phyloP scores from a whole-genome alignment of 441 rosid species.

The Eugenia klotzschiana region DNA sequence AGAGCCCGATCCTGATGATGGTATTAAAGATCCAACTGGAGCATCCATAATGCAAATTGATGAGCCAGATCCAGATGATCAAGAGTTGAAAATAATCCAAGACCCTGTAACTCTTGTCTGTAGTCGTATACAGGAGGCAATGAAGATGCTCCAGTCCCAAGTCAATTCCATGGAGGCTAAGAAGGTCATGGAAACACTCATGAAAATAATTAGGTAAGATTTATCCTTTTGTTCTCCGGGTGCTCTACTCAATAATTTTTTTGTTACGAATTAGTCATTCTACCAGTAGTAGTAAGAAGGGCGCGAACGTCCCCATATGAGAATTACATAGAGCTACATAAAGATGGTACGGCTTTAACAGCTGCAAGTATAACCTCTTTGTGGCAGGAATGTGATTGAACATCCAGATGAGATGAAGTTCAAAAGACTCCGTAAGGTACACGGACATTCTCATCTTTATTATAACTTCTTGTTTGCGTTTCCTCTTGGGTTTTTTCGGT shows the following conservation, averaged over 20 bases:
- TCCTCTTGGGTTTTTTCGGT: background rate
- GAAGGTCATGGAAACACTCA: constrained; percentile 43
- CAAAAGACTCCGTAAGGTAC: constrained; percentile 75
- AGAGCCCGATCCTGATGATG: constrained; percentile 30
- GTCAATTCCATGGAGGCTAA: constrained; percentile 29
- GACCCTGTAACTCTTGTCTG: constrained; percentile 55
- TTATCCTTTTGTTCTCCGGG: background rate
- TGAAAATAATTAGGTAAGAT: constrained; percentile 58
- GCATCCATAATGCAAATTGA: constrained; percentile 26
- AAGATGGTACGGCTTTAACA: background rate
- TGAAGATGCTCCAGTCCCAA: constrained; percentile 40
- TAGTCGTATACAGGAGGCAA: constrained; percentile 55
- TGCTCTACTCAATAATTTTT: background rate
- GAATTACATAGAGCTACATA: background rate
- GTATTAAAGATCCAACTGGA: constrained; percentile 8
- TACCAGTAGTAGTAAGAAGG: background rate
- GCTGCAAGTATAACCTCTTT: background rate
- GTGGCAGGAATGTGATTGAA: constrained; percentile 59
- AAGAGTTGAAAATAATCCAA: constrained; percentile 66
- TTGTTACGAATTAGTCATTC: background rate
- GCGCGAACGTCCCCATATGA: background rate
- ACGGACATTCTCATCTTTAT: background rate
- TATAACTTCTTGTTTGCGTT: background rate
- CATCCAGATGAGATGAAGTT: constrained; percentile 65
- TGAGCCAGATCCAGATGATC: constrained; percentile 72